Percentiles rank a stretch among this genome's conserved stretches.
Evolutionary conservation across 140 eudicot species (phyloP).

Genomic region (Flaveria floridana): DNA sequence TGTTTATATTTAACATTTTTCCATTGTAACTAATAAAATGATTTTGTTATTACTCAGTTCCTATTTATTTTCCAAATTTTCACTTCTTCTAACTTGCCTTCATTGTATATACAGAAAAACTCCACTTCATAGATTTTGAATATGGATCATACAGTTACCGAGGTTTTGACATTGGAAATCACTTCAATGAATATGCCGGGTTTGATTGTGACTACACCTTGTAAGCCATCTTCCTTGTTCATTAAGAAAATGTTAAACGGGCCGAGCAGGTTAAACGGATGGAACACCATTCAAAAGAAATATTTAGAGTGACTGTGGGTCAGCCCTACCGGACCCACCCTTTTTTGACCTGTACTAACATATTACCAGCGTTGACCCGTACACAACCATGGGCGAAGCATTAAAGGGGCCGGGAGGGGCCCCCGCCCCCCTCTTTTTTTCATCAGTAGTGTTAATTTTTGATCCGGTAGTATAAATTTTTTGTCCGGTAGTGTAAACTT

Average conservation of each 20-base stretch:
- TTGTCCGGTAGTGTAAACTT: too few relatives aligned
- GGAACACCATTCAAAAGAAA: not conserved
- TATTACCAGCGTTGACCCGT: not conserved
- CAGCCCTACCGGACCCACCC: not conserved
- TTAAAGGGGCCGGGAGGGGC: too few relatives aligned
- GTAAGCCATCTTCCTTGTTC: conserved; percentile 46
- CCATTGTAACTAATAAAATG: not conserved
- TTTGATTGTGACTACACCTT: conserved; percentile 85
- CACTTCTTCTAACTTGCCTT: not conserved
- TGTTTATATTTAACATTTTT: not conserved
- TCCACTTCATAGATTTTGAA: conserved; percentile 91
- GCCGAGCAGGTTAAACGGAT: not conserved
- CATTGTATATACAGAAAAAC: conserved; percentile 52
- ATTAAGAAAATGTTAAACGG: not conserved
- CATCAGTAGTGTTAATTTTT: too few relatives aligned
- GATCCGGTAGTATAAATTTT: too few relatives aligned
- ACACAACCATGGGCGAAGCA: not conserved
- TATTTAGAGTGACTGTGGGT: not conserved
- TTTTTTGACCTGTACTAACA: not conserved
- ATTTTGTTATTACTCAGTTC: not conserved
- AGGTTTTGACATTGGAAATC: conserved; percentile 96
- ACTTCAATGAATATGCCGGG: conserved; percentile 96
- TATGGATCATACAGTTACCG: conserved; percentile 86
- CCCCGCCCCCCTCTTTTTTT: too few relatives aligned
- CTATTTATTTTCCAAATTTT: not conserved